Conservation (phyloP, 208 protist species). For the Kentomonas sorsogonicus region DNA sequence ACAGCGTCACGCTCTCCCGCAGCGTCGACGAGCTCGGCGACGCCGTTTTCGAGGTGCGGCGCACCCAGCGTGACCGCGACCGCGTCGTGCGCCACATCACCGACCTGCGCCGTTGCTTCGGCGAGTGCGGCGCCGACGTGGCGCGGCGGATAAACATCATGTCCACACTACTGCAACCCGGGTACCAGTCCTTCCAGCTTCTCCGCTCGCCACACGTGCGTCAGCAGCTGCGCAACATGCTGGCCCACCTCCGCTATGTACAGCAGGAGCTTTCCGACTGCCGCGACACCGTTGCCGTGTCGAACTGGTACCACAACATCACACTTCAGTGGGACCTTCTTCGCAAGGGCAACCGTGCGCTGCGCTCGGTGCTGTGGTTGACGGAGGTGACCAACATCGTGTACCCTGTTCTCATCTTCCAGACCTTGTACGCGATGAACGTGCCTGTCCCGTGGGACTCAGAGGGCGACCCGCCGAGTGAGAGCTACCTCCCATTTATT, state of each 20-base stretch:
- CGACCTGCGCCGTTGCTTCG: slow-evolving; percentile 72
- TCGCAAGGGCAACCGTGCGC: slow-evolving; percentile 53
- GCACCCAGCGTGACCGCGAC: slow-evolving; percentile 38
- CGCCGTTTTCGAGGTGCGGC: slow-evolving; percentile 53
- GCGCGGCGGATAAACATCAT: slow-evolving; percentile 65
- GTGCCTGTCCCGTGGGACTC: slow-evolving; percentile 61
- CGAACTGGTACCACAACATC: slow-evolving; percentile 86
- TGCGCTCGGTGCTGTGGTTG: slow-evolving; percentile 67
- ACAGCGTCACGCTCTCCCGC: slow-evolving; percentile 62
- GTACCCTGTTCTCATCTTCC: slow-evolving; percentile 69
- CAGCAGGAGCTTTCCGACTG: slow-evolving; percentile 74
- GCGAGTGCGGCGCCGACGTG: slow-evolving; percentile 74
- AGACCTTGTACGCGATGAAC: slow-evolving; percentile 84
- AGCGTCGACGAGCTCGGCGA: slow-evolving; percentile 67
- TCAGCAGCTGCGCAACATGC: slow-evolving; percentile 51
- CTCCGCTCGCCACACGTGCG: slow-evolving; percentile 39
- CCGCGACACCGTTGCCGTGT: slow-evolving; percentile 72
- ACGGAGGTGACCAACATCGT: slow-evolving; percentile 79
- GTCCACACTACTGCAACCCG: slow-evolving; percentile 51
- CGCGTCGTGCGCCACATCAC: slow-evolving; percentile 72
- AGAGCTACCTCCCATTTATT: slow-evolving; percentile 54
- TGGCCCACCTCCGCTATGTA: slow-evolving; percentile 58
- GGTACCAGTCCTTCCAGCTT: slow-evolving; percentile 52
- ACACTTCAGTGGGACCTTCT: slow-evolving; percentile 66
- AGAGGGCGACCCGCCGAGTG: slow-evolving; percentile 36